Base-by-base conservation (phyloP, 805 yeast genomes). In the Candida nanaspora region DNA sequence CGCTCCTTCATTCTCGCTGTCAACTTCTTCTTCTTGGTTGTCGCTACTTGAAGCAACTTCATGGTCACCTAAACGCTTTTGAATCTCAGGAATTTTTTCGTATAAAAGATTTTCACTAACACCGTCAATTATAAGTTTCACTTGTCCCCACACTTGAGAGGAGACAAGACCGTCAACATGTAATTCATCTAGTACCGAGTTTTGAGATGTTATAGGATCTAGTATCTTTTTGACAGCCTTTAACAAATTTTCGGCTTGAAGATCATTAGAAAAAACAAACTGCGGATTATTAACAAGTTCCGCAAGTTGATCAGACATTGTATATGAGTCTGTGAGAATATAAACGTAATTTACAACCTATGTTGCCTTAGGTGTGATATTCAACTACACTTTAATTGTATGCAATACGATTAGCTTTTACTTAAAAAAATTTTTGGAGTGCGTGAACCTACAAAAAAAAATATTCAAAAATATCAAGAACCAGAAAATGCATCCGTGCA, bases 91-190 rank as follows among this genome's bases (percentile, higher is more conserved):
- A 34, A 86, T 72, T 39, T 71, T 70, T 16, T 69, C 75, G 41
- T 68, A 70, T 55, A 85, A 56, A 28, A 87, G 61, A 33, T 71
- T 69, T 37, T 82, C 87, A 22, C 82, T 78, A 11, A 83, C 82
- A 7, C 82, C 82, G 43, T 88, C 96, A 30, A 87, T 66, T 16
- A 91, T 81, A 65, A 91, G 73, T 60, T 85, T 86, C 2, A 86
- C 81, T 62, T 91, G 98, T 41, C 91, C 95, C 87, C 91, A 91
- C 0, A 93, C 88, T 57, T 91, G 98, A 31, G 82, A 74, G 20
- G 96, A 80, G 58, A 86, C 96, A 41, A 91, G 67, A 1, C 96
- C 98, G 37, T 88, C 94, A 13, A 83, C 72, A 50, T 82, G 78
- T 18, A 91, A 71, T 56, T 86, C 88, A 59, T 88, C 96, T 18